Base-by-base conservation (phyloP, 495 filamentous ascomycete genomes). In the Corynascus novoguineensis region DNA sequence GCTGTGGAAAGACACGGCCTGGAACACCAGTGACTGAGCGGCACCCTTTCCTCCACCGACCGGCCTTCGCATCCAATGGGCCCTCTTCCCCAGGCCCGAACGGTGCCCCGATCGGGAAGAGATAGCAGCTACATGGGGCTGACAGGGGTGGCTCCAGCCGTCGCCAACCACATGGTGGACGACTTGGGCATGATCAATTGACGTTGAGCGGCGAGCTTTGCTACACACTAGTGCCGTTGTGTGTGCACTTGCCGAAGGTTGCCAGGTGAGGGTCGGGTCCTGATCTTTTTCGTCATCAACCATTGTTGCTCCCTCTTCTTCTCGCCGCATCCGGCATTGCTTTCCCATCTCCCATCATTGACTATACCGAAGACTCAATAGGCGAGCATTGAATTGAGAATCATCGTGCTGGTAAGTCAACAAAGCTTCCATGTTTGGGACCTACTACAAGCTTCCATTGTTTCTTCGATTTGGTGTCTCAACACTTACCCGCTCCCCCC, bases 261-360 rank as follows among this genome's bases (percentile, higher is more conserved):
- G 24, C 38, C 37, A 58, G 37, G 15, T 14, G 27, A n/a, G n/a
- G n/a, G n/a, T n/a, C n/a, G 40, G 17, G 29, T 45, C 56, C 56
- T 58, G 41, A 40, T 58, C 49, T 52, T 58, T 58, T 58, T 58
- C 56, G 56, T 58, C 40, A 49, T 50, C 19, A n/a, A n/a, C n/a
- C 38, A 10, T 45, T 25, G 24, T 5, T 19, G 19, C 3, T 4
- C 27, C n/a, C 5, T 7, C 27, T 32, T 24, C 37, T 34, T 55
- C 15, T 57, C 46, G 35, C 24, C 55, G 37, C 47, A 51, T 57
- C 37, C 46, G 55, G 47, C 45, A 28, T 12, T 12, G 31, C 34
- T 41, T 46, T 24, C 19, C 10, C 10, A 22, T 19, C 17, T 50
- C 22, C 19, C 8, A 37, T 24, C 9, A 4, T 2, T 15, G 9